Conservation (phyloP, 2,329 filamentous ascomycete genomes). For the Periglandula ipomoeae region DNA sequence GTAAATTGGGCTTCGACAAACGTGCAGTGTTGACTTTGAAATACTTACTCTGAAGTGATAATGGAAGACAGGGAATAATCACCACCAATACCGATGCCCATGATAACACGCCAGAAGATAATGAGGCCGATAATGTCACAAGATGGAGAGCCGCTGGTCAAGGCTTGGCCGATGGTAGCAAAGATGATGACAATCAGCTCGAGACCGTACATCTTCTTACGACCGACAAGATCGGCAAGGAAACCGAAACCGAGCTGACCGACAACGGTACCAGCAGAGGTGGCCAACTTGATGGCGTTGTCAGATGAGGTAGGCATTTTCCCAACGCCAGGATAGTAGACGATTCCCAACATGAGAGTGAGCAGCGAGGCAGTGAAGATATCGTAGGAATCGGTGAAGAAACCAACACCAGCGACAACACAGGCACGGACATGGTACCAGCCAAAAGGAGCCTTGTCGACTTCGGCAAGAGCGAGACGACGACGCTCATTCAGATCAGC, state of each 20-base stretch:
- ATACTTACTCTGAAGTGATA: constrained; percentile 68
- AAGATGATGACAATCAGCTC: constrained; percentile 76
- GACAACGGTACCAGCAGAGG: constrained; percentile 73
- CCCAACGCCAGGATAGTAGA: constrained; percentile 55
- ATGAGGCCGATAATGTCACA: constrained; percentile 57
- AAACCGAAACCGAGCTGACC: constrained; percentile 75
- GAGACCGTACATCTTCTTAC: constrained; percentile 64
- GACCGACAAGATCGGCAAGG: constrained; percentile 67
- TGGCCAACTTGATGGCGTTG: constrained; percentile 78
- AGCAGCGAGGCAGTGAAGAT: constrained; percentile 71
- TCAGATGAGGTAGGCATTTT: constrained; percentile 59
- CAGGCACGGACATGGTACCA: constrained; percentile 78
- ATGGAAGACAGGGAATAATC: constrained; percentile 77
- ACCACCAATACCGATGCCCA: constrained; percentile 38
- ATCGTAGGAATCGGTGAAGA: constrained; percentile 82
- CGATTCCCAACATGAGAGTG: constrained; percentile 68
- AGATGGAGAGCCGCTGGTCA: constrained; percentile 53
- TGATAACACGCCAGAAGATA: constrained; percentile 74
- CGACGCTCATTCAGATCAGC: constrained; percentile 70
- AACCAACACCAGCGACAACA: constrained; percentile 72
- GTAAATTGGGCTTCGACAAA: not conserved
- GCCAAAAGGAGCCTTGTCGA: constrained; percentile 73
- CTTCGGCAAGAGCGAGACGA: constrained; percentile 69
- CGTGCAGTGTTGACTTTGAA: not conserved
- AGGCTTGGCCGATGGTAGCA: constrained; percentile 62